Conservation (phyloP, 163 green algal species). For the Dunaliella salina region DNA sequence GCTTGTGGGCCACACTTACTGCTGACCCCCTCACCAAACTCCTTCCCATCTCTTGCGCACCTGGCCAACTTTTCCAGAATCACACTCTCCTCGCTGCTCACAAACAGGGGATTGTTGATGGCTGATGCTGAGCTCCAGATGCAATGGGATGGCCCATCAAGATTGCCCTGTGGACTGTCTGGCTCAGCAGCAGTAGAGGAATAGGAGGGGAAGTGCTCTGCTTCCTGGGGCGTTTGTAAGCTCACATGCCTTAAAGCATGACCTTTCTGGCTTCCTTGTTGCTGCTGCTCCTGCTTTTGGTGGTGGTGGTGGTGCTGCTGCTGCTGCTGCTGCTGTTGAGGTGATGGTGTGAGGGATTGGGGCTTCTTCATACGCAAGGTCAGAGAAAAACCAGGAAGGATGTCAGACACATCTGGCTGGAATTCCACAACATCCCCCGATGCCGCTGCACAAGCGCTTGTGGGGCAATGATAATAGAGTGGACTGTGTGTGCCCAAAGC, state of each 20-base stretch:
- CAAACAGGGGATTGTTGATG: not conserved
- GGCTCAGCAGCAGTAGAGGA: too few species aligned
- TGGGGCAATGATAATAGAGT: not conserved
- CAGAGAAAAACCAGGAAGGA: slow-evolving; percentile 25
- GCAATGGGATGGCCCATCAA: too few species aligned
- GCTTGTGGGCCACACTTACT: not conserved
- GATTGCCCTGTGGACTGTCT: too few species aligned
- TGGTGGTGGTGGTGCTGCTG: slow-evolving; percentile 1
- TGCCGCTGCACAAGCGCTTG: not conserved
- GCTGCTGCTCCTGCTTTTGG: not conserved
- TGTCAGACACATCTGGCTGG: slow-evolving; percentile 21
- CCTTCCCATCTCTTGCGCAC: too few species aligned
- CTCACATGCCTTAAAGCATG: too few species aligned
- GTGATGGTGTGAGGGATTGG: not conserved
- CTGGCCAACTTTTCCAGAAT: too few species aligned
- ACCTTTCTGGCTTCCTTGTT: not conserved
- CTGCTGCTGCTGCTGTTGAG: not conserved
- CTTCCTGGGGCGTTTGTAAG: too few species aligned
- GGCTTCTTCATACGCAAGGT: slow-evolving; percentile 15
- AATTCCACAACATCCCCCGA: slow-evolving; percentile 15
- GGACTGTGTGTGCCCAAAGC: too few species aligned
- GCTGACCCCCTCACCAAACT: too few species aligned
- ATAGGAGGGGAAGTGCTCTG: too few species aligned
- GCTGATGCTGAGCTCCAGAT: not conserved
- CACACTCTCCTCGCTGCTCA: not conserved